Evolutionary conservation across 2,329 filamentous ascomycete species (phyloP), one percentile per base, ranked within the genome.

Genomic region (Fusarium sp.): DNA sequence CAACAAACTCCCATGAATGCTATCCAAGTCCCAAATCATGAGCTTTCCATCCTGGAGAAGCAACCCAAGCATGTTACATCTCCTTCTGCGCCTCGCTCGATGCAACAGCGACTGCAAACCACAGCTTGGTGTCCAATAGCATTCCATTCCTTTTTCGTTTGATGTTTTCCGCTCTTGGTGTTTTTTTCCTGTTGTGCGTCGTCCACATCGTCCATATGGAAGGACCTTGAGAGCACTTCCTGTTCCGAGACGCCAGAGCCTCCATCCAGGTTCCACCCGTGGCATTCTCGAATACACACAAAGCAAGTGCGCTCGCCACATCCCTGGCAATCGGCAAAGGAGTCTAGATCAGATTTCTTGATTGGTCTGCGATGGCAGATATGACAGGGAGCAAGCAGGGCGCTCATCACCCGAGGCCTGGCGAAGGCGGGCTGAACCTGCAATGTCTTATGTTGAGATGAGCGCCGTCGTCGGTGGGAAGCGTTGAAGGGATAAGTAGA

Each of bases 1-100:
- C 42, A 58, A 23, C n/a, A 51, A 57, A 23, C 40, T 37, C 64
- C 61, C 27, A 35, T 55, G 23, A 10, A 42, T 39, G 40, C n/a
- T 37, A 36, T 43, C 27, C 43, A 45, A 35, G 11, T 37, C 45
- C 27, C 21, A 23, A 37, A 40, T 69, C 54, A 74, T 11, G 76
- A 72, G 15, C 78, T 77, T 57, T 81, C 79, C 74, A 81, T 79
- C 4, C 78, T 74, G 11, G 80, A 80, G 39, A 90, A 79, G 67
- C 90, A 92, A 3, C 88, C 88, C 46, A 91, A 76, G 71, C 90
- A 92, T 59, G 88, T 85, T 7, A 91, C 84, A 46, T 91, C 88
- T 25, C 90, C 90, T 52, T 91, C 85, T 20, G 79, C 72, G 0
- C 89, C 89, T 23, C 82, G 83, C 74, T 92, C 90, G 5, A 91